Conservation (phyloP, 495 filamentous ascomycete genomes). For the Xylaria palmicola region DNA sequence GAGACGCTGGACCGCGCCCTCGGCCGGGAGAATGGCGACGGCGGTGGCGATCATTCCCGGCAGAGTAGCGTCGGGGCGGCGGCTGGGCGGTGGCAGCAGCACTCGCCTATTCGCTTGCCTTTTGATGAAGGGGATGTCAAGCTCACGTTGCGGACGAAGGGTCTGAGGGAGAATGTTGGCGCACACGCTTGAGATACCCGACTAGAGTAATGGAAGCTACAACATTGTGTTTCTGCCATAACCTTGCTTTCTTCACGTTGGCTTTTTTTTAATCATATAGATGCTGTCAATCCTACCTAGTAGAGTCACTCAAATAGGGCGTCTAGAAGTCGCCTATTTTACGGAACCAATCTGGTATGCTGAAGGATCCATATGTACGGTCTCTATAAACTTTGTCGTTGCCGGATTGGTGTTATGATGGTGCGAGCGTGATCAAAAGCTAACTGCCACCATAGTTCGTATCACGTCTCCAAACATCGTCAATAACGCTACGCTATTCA, state of each 20-base stretch:
- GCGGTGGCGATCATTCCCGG: conserved; percentile 5
- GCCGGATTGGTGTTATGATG: too few relatives aligned
- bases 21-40: conserved; percentile 16
- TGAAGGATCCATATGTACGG: too few relatives aligned
- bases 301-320: too few relatives aligned
- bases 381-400: too few relatives aligned
- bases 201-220: not conserved
- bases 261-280: too few relatives aligned
- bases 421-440: too few relatives aligned
- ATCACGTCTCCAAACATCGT: too few relatives aligned
- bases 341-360: too few relatives aligned
- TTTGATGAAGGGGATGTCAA: conserved; percentile 40
- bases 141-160: conserved; percentile 46
- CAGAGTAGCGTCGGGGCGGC: conserved; percentile 10
- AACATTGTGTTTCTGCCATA: not conserved
- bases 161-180: conserved; percentile 46
- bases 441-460: too few relatives aligned
- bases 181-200: conserved; percentile 24
- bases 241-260: not conserved
- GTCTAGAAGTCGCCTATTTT: too few relatives aligned
- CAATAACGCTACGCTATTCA: too few relatives aligned
- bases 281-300: too few relatives aligned
- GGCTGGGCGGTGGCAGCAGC: not conserved
- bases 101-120: conserved; percentile 28
- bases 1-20: conserved; percentile 41